Base-by-base conservation (phyloP, 177 flowering plant species). In the Tripterygium wilfordii region DNA sequence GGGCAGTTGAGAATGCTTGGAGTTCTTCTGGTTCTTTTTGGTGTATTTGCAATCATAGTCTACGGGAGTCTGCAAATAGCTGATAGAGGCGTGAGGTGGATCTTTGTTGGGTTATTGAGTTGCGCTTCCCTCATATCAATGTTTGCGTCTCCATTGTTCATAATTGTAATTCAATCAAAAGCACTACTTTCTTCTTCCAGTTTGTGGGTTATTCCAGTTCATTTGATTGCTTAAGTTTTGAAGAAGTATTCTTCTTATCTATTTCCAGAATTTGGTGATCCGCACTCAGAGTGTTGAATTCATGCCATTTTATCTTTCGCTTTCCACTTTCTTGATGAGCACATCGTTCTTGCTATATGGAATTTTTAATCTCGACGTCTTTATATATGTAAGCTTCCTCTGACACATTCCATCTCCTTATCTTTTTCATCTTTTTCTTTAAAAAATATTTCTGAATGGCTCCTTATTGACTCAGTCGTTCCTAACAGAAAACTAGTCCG, bases 131-230 rank as follows among this genome's bases (percentile, higher is more conserved):
- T 88, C 49, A 67, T 91, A 62, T 91, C 92, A 32, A 91, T 91
- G 98, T 85, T 80, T 64, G 95, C 98, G 48, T 91, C 98, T 43
- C 98, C 96, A 10, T 59, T 91, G 44, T 85, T 83, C 54, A 48
- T 88, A 36, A 85, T 91, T 58, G 98, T 91, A 66, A 27, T 88
- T 72, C 52, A 20, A n/a, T 49, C 26, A 20, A 7, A 35, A 32
- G 18, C 42, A 30, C 37, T 16, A 2, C 21, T n/a, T 8, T 30
- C 32, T 22, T 29, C 10, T 37, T n/a, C n/a, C n/a, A n/a, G n/a
- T n/a, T n/a, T n/a, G n/a, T n/a, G n/a, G n/a, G 19, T n/a, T 45
- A 21, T 23, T 22, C 10, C 31, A 12, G 35, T 44, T 29, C 14
- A 25, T 21, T 10, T 10, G 14, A 2, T 10, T 45, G 26, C 51